Conservation (phyloP, 108 stramenopile species). For the Craspedostauros australis region DNA sequence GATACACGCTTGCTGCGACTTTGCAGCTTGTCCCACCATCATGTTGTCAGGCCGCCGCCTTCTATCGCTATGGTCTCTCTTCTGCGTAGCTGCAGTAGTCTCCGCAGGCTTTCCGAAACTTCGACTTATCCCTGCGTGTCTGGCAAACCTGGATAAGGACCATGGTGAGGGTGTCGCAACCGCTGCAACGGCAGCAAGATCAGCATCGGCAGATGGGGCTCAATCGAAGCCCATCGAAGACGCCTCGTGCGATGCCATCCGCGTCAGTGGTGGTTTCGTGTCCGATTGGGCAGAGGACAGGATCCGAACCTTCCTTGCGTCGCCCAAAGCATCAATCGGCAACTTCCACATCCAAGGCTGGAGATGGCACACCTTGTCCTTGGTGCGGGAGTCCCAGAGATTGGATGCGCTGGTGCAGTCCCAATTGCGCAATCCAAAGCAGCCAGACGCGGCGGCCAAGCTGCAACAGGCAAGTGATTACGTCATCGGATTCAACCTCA, state of each 20-base stretch:
- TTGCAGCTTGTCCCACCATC: too few relatives aligned
- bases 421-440: conserved; percentile 2
- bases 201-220: too few relatives aligned
- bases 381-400: conserved; percentile 54
- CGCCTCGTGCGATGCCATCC: not conserved
- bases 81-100: too few relatives aligned
- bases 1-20: too few relatives aligned
- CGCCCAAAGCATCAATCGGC: not conserved
- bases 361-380: conserved; percentile 76
- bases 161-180: too few relatives aligned
- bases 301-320: conserved; percentile 1
- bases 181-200: too few relatives aligned
- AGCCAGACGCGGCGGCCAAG: conserved; percentile 12
- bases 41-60: too few relatives aligned
- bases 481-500: conserved; percentile 72
- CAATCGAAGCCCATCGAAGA: too few relatives aligned
- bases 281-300: not conserved
- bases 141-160: too few relatives aligned
- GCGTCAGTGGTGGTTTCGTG: conserved; percentile 1
- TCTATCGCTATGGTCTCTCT: too few relatives aligned
- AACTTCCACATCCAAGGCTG: conserved; percentile 74
- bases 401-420: conserved; percentile 33
- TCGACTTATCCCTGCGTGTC: too few relatives aligned
- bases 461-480: conserved; percentile 42
- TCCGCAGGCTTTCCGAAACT: too few relatives aligned